Evolutionary conservation across 2,329 filamentous ascomycete species (phyloP).

Genomic region (Trichoderma koningii): DNA sequence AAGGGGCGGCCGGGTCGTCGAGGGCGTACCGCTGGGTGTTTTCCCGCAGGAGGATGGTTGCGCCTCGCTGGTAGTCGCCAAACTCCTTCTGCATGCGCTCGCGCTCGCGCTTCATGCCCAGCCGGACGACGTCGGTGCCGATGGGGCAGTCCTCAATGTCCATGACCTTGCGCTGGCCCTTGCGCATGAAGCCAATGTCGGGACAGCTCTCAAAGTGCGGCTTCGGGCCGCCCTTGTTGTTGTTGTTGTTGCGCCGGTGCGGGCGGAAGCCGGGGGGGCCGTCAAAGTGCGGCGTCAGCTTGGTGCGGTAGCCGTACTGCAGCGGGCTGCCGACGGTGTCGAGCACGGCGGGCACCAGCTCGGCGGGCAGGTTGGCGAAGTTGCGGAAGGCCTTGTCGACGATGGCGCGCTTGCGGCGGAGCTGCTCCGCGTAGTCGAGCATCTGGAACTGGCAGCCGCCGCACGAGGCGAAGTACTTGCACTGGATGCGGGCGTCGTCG

Average conservation of each 20-base stretch:
- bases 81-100: constrained; percentile 71
- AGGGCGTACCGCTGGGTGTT: constrained; percentile 70
- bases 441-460: constrained; percentile 98
- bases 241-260: constrained; percentile 50
- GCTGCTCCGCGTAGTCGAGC: constrained; percentile 84
- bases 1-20: constrained; percentile 37
- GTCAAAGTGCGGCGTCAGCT: constrained; percentile 95
- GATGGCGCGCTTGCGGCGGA: constrained; percentile 79
- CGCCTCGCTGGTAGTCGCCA: constrained; percentile 73
- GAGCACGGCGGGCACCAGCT: constrained; percentile 71
- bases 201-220: constrained; percentile 64
- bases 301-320: constrained; percentile 92
- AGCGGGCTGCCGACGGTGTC: constrained; percentile 90
- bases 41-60: constrained; percentile 87
- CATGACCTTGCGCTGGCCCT: constrained; percentile 75
- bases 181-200: constrained; percentile 85
- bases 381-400: constrained; percentile 90
- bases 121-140: constrained; percentile 80
- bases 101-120: constrained; percentile 79
- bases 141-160: constrained; percentile 99
- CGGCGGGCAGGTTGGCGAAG: constrained; percentile 80
- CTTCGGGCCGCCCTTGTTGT: constrained; percentile 40
- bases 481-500: constrained; percentile 74
- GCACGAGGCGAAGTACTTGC: constrained; percentile 84
- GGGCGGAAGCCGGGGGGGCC: constrained; percentile 62